Percentiles rank a stretch among this genome's conserved stretches.
phyloP scores from a whole-genome alignment of 306 rosid species.

The Neltuma alba region DNA sequence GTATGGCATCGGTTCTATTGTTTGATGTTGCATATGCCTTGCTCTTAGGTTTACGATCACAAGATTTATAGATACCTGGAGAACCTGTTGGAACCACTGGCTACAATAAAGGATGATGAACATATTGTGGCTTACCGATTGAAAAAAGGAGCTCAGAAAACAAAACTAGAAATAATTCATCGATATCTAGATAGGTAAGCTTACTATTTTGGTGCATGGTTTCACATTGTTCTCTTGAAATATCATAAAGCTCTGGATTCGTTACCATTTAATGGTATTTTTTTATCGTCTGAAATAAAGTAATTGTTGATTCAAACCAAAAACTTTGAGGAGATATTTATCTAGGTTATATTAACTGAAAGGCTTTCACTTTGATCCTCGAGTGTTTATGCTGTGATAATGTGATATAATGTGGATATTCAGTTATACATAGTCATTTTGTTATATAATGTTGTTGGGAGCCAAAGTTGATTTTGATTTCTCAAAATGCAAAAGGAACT shows the following conservation, averaged over 20 bases:
- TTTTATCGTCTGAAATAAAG: conserved; percentile 7
- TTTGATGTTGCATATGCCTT: conserved; percentile 32
- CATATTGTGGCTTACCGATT: conserved; percentile 87
- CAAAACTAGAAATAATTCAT: conserved; percentile 79
- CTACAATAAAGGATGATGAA: conserved; percentile 87
- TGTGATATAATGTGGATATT: background rate
- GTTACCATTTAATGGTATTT: conserved; percentile 4
- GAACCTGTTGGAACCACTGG: conserved; percentile 63
- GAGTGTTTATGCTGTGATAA: background rate
- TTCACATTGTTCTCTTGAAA: conserved; percentile 17
- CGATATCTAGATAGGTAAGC: conserved; percentile 80
- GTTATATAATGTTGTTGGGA: background rate
- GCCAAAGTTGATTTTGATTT: conserved; percentile 8
- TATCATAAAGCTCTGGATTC: conserved; percentile 23
- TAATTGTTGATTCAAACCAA: background rate
- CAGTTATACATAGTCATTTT: background rate
- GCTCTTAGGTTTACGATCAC: conserved; percentile 75
- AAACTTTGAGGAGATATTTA: conserved; percentile 24
- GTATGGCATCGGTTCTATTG: conserved; percentile 21
- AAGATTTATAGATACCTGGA: conserved; percentile 76
- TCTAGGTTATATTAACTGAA: conserved; percentile 27
- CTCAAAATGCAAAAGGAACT: conserved; percentile 21
- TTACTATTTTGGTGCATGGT: conserved; percentile 28
- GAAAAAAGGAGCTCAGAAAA: conserved; percentile 55
- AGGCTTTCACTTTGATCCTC: conserved; percentile 21